These are phyloP conservation scores for Leccinum barrowsii DNA, from an alignment of 768 basidiomycete species.

Conservation along the genomic window DNA sequence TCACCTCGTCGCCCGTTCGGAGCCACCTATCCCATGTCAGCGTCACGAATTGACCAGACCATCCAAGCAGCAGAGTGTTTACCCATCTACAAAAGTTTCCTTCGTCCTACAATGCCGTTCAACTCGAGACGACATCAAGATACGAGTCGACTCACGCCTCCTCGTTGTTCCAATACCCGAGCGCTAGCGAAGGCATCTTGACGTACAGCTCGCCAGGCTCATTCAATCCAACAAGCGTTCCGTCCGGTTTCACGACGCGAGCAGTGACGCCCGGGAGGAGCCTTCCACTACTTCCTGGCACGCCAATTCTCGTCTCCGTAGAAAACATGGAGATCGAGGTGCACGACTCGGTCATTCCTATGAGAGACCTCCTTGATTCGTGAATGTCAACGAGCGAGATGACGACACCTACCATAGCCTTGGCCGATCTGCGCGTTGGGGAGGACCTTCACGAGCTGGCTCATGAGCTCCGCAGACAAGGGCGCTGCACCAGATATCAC, in stretches of 20 bases:
- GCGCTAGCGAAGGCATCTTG: constrained; percentile 37
- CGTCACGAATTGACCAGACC: background rate
- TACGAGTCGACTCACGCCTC: constrained; percentile 48
- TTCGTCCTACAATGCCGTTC: constrained; percentile 43
- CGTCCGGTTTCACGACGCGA: constrained; percentile 56
- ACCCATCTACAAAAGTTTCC: constrained; percentile 70
- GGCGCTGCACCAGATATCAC: constrained; percentile 63
- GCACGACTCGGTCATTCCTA: constrained; percentile 67
- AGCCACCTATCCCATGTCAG: constrained; percentile 50
- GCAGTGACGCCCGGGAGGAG: constrained; percentile 53
- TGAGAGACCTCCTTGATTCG: background rate
- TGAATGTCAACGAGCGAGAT: background rate
- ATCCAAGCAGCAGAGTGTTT: constrained; percentile 8
- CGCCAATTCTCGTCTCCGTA: constrained; percentile 44
- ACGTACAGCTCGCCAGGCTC: constrained; percentile 62
- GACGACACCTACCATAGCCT: constrained; percentile 47
- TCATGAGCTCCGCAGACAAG: constrained; percentile 52
- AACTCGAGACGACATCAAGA: background rate
- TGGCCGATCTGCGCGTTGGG: constrained; percentile 64
- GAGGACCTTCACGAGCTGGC: constrained; percentile 41
- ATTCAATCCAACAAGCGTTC: constrained; percentile 48
- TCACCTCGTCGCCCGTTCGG: constrained; percentile 63
- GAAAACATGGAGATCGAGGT: constrained; percentile 51
- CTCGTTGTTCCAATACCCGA: constrained; percentile 51
- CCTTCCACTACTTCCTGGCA: constrained; percentile 48